phyloP scores from a whole-genome alignment of 2,329 filamentous ascomycete species.

The Neopestalotiopsis sp. region DNA sequence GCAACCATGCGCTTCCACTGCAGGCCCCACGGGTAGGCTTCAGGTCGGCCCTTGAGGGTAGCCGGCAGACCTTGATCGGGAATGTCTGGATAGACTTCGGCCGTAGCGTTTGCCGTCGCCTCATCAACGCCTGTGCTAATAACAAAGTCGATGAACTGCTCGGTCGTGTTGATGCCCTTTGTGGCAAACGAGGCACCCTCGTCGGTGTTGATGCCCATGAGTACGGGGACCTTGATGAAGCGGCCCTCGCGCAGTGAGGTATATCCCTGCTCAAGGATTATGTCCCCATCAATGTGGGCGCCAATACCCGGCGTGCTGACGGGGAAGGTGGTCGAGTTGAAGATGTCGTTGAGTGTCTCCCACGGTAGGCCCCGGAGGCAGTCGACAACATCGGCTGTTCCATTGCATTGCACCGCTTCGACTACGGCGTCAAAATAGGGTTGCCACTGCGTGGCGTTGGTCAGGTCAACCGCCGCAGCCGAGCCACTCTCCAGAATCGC shows the following conservation, averaged over 20 bases:
- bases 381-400: constrained; percentile 28
- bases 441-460: constrained; percentile 20
- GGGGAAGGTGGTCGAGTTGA: constrained; percentile 35
- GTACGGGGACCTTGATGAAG: constrained; percentile 40
- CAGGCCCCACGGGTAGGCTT: constrained; percentile 52
- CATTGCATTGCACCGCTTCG: constrained; percentile 27
- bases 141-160: constrained; percentile 46
- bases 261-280: constrained; percentile 41
- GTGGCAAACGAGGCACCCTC: constrained; percentile 56
- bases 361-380: constrained; percentile 39
- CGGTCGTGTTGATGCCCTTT: constrained; percentile 50
- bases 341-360: constrained; percentile 34
- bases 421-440: constrained; percentile 37
- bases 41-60: constrained; percentile 42
- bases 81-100: constrained; percentile 54
- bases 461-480: constrained; percentile 30
- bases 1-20: constrained; percentile 21
- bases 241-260: constrained; percentile 28
- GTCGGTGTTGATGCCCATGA: constrained; percentile 38
- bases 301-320: neutral
- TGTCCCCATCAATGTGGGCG: constrained; percentile 39
- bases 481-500: constrained; percentile 56
- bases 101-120: constrained; percentile 47
- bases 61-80: constrained; percentile 36
- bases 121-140: constrained; percentile 49